Conservation (phyloP, 495 filamentous ascomycete species). For the Neurospora hispaniola region DNA sequence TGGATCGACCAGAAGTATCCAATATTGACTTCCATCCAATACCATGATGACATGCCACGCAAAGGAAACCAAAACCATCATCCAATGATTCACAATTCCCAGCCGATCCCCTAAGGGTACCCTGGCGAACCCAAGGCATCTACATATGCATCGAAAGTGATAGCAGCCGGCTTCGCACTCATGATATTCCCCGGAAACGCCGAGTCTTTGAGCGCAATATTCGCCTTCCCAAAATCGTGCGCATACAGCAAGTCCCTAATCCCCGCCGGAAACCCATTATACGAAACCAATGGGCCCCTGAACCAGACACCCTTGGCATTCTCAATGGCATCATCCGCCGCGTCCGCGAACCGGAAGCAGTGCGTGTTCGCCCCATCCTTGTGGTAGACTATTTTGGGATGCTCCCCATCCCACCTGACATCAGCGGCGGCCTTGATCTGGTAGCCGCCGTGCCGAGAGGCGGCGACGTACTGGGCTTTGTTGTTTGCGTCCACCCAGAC, state of each 20-base stretch:
- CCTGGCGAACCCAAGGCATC: conserved; percentile 30
- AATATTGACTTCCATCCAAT: too few relatives aligned
- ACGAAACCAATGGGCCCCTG: conserved; percentile 26
- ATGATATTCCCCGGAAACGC: conserved; percentile 22
- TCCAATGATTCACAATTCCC: too few relatives aligned
- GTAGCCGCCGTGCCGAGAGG: conserved; percentile 30
- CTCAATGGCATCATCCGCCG: conserved; percentile 29
- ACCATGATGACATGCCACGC: too few relatives aligned
- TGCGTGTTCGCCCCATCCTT: conserved; percentile 34
- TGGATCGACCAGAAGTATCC: too few relatives aligned
- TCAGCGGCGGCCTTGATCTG: conserved; percentile 19
- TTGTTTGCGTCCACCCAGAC: conserved; percentile 26
- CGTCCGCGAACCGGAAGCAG: conserved; percentile 31
- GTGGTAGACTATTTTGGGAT: conserved; percentile 36
- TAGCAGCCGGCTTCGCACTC: conserved; percentile 17
- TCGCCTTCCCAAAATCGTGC: conserved; percentile 22
- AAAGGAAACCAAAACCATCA: too few relatives aligned
- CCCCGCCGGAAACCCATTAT: conserved; percentile 25
- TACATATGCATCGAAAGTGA: conserved; percentile 25
- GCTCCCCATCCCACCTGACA: conserved; percentile 32
- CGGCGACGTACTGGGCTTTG: conserved; percentile 24
- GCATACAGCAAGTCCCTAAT: conserved; percentile 18
- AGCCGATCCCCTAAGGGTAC: not conserved
- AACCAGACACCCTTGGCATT: conserved; percentile 33
- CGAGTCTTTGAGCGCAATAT: conserved; percentile 29